Evolutionary conservation across 345 rosid species (phyloP).

Genomic region (Camelina hispida): DNA sequence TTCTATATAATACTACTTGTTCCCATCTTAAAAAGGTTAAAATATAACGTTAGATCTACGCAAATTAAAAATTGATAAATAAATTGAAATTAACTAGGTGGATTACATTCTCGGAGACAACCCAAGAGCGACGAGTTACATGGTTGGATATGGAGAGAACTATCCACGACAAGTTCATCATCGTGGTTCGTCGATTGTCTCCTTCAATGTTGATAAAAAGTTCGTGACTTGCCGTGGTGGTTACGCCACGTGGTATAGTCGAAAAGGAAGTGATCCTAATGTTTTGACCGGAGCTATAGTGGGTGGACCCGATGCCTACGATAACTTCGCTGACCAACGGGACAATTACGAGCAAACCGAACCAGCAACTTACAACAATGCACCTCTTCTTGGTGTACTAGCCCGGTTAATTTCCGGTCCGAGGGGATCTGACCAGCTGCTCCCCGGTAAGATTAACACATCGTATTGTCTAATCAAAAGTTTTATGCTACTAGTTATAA

Average conservation of each 20-base stretch:
- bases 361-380: constrained; percentile 96
- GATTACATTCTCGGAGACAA: constrained; percentile 97
- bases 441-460: constrained; percentile 60
- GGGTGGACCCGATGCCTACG: constrained; percentile 96
- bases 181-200: constrained; percentile 87
- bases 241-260: constrained; percentile 80
- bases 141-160: constrained; percentile 93
- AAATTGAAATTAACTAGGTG: constrained; percentile 50
- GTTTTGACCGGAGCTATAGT: constrained; percentile 89
- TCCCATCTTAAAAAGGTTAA: neutral
- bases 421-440: constrained; percentile 70
- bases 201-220: constrained; percentile 59
- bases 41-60: neutral
- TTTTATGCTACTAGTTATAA: too few relatives aligned
- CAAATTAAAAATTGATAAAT: neutral
- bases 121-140: constrained; percentile 94
- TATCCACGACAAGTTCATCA: constrained; percentile 90
- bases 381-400: constrained; percentile 84
- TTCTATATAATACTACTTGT: neutral
- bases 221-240: constrained; percentile 90
- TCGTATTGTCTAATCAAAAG: too few relatives aligned
- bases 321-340: constrained; percentile 87
- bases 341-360: constrained; percentile 97
- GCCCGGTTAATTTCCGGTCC: constrained; percentile 75
- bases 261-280: constrained; percentile 79